A percentile compares a stretch with the other conserved stretches of the same genome.
Evolutionary conservation across 176 grass and related monocot genomes (phyloP).

Genomic region (Typha latifolia): DNA sequence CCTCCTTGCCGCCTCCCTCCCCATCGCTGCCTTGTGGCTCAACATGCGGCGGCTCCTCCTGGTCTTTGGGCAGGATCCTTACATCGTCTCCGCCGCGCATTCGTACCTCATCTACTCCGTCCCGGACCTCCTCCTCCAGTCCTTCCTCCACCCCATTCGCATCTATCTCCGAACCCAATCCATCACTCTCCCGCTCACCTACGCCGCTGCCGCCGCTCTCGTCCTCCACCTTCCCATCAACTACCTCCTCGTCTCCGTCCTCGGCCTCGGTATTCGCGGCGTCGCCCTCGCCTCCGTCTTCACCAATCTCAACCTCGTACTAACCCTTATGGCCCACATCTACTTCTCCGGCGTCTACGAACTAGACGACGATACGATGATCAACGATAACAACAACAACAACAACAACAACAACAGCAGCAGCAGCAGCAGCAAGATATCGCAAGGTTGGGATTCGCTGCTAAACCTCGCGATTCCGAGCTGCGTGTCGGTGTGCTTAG

Average conservation of each 20-base stretch:
- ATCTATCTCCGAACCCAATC: slow-evolving; percentile 86
- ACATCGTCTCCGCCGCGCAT: slow-evolving; percentile 53
- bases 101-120: slow-evolving; percentile 65
- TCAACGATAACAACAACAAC: background rate
- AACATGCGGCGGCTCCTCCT: slow-evolving; percentile 59
- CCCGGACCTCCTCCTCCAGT: slow-evolving; percentile 70
- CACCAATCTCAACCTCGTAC: slow-evolving; percentile 73
- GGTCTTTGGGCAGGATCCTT: slow-evolving; percentile 48
- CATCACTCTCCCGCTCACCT: slow-evolving; percentile 84
- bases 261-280: slow-evolving; percentile 63
- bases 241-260: slow-evolving; percentile 42
- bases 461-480: slow-evolving; percentile 62
- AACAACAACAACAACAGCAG: background rate
- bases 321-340: slow-evolving; percentile 54
- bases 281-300: slow-evolving; percentile 61
- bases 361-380: background rate
- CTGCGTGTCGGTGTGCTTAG: slow-evolving; percentile 79
- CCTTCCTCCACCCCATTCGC: slow-evolving; percentile 81
- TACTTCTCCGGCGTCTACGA: slow-evolving; percentile 43
- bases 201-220: slow-evolving; percentile 41
- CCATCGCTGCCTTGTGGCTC: slow-evolving; percentile 51
- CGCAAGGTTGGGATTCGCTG: slow-evolving; percentile 43
- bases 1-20: slow-evolving; percentile 48
- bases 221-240: slow-evolving; percentile 74
- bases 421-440: slow-evolving; percentile 9